These are phyloP conservation scores for Glomus cerebriforme DNA, from an alignment of 192 early-diverging fungal species.

Conservation along the genomic window DNA sequence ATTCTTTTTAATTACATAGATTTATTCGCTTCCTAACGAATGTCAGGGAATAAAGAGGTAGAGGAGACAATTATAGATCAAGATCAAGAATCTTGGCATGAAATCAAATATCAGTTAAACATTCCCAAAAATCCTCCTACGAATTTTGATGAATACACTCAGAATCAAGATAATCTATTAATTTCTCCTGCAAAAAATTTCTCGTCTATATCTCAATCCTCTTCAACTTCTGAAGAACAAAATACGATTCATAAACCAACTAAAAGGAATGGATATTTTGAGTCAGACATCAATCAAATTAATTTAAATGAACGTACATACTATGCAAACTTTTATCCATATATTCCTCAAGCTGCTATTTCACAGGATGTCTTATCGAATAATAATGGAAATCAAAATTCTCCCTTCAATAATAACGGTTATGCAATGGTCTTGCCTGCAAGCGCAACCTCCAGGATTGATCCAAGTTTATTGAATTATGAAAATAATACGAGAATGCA, in stretches of 20 bases:
- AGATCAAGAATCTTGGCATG: not conserved
- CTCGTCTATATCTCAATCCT: not conserved
- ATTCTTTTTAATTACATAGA: no score
- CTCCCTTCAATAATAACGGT: not conserved
- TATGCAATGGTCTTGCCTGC: not conserved
- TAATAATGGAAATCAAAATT: not conserved
- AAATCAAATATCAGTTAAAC: not conserved
- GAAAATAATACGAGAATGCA: not conserved
- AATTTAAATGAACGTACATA: constrained; percentile 10
- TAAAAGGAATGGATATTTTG: not conserved
- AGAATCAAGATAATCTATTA: not conserved
- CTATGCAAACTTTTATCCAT: constrained; percentile 2
- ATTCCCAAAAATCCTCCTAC: no score
- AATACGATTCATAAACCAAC: not conserved
- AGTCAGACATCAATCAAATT: not conserved
- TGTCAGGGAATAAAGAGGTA: no score
- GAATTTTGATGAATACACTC: not conserved
- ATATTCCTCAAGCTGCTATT: constrained; percentile 11
- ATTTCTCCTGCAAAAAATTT: not conserved
- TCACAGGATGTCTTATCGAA: not conserved
- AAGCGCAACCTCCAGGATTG: not conserved
- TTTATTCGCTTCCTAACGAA: no score
- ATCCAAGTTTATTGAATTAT: constrained; percentile 11
- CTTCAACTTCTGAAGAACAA: not conserved
- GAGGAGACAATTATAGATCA: not conserved